Evolutionary conservation across 2,329 filamentous ascomycete species (phyloP).

Genomic region (Talaromyces sp.): DNA sequence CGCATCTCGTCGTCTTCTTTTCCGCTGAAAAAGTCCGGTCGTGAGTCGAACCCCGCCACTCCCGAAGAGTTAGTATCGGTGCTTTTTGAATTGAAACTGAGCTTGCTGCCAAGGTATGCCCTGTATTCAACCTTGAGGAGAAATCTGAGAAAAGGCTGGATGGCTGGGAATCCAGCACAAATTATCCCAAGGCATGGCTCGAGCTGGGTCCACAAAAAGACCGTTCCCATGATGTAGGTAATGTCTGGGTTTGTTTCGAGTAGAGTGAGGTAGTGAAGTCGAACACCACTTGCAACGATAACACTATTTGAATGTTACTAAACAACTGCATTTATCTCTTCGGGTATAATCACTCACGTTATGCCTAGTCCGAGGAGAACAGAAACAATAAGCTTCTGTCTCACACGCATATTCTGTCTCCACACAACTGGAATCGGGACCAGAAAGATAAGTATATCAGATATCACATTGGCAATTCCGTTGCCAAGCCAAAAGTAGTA

Average conservation of each 20-base stretch:
- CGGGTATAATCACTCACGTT: slow-evolving; percentile 3
- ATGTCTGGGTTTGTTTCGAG: slow-evolving; percentile 10
- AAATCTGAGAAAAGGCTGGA: slow-evolving; percentile 22
- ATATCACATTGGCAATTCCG: slow-evolving; percentile 10
- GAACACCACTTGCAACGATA: slow-evolving; percentile 18
- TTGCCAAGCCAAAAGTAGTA: slow-evolving; percentile 20
- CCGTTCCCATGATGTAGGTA: slow-evolving; percentile 16
- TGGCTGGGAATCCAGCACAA: slow-evolving; percentile 6
- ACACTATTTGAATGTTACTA: slow-evolving; percentile 9
- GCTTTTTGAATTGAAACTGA: not conserved
- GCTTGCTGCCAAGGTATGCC: not conserved
- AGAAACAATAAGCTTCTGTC: slow-evolving; percentile 17
- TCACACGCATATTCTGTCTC: slow-evolving; percentile 11
- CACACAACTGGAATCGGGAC: slow-evolving; percentile 15
- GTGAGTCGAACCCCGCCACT: not conserved
- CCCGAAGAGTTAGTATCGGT: not conserved
- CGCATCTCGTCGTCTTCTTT: not conserved
- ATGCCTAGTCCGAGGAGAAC: slow-evolving; percentile 10
- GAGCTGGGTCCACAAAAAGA: slow-evolving; percentile 22
- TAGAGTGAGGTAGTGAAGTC: slow-evolving; percentile 16
- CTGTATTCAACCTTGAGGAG: slow-evolving; percentile 9
- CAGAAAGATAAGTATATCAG: slow-evolving; percentile 17
- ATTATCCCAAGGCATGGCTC: slow-evolving; percentile 23
- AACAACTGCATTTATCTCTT: not conserved
- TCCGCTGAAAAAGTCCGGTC: not conserved